phyloP scores from a whole-genome alignment of 768 basidiomycete species.

The Amanita pallidorosea region DNA sequence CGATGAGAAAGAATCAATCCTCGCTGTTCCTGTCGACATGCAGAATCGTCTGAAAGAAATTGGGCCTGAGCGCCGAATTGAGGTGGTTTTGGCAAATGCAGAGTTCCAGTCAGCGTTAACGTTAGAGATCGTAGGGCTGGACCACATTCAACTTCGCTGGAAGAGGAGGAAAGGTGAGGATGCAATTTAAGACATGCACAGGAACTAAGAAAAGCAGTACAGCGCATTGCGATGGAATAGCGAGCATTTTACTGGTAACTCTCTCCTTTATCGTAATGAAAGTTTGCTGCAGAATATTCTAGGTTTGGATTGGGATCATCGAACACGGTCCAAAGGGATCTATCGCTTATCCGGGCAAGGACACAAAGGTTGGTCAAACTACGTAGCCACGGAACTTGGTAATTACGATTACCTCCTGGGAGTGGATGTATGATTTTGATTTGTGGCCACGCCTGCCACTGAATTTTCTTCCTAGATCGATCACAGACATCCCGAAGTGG shows the following conservation, averaged over 20 bases:
- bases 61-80: conserved; percentile 52
- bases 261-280: background rate
- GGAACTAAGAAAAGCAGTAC: conserved; percentile 33
- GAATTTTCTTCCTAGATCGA: conserved; percentile 44
- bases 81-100: conserved; percentile 29
- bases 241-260: conserved; percentile 68
- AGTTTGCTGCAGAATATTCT: background rate
- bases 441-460: background rate
- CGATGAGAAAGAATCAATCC: conserved; percentile 61
- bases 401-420: conserved; percentile 84
- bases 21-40: conserved; percentile 60
- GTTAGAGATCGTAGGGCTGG: conserved; percentile 47
- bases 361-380: conserved; percentile 71
- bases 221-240: conserved; percentile 64
- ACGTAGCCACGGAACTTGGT: conserved; percentile 77
- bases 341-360: conserved; percentile 60
- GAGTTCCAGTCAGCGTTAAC: background rate
- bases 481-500: conserved; percentile 73
- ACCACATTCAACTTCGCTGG: conserved; percentile 82
- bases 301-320: conserved; percentile 83
- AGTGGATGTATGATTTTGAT: conserved; percentile 38
- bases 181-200: background rate
- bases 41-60: conserved; percentile 53
- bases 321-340: conserved; percentile 48
- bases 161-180: conserved; percentile 52